Evolutionary conservation across 2,329 filamentous ascomycete species (phyloP).

Genomic region (Arthroderma uncinatum): DNA sequence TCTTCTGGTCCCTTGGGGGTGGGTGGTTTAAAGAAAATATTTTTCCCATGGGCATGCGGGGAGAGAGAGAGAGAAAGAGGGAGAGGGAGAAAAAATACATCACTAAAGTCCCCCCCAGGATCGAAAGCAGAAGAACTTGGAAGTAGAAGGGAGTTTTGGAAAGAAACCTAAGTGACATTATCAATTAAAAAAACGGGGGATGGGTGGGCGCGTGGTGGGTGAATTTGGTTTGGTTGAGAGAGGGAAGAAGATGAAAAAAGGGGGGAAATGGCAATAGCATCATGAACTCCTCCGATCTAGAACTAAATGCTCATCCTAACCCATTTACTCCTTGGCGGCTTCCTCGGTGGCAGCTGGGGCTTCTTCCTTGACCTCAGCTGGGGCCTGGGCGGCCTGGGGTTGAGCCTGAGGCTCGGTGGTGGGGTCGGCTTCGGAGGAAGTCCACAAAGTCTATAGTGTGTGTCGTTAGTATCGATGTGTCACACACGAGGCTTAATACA

Average conservation of each 20-base stretch:
- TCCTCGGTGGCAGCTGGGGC: constrained; percentile 28
- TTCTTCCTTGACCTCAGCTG: constrained; percentile 32
- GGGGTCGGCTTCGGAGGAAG: constrained; percentile 92
- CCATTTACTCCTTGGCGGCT: constrained; percentile 22
- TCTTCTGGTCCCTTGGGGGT: background rate
- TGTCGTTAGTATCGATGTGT: constrained; percentile 21
- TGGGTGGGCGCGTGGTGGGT: background rate
- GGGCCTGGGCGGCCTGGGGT: constrained; percentile 17
- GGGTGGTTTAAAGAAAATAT: background rate
- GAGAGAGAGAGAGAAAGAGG: background rate
- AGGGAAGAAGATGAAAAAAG: background rate
- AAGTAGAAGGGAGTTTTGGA: constrained; percentile 1
- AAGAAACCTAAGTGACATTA: constrained; percentile 9
- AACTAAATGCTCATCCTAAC: constrained; percentile 4
- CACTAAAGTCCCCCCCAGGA: background rate
- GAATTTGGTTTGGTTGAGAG: background rate
- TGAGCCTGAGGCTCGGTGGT: constrained; percentile 40
- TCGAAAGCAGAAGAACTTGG: background rate
- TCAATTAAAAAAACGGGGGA: constrained; percentile 6
- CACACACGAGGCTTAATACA: background rate
- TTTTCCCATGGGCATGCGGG: background rate
- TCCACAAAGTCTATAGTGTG: constrained; percentile 77
- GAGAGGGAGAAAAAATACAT: background rate
- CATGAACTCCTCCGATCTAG: constrained; percentile 10
- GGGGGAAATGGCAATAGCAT: background rate